Evolutionary conservation across 176 grass and related monocot genomes (phyloP).

Genomic region (Raddia distichophylla): DNA sequence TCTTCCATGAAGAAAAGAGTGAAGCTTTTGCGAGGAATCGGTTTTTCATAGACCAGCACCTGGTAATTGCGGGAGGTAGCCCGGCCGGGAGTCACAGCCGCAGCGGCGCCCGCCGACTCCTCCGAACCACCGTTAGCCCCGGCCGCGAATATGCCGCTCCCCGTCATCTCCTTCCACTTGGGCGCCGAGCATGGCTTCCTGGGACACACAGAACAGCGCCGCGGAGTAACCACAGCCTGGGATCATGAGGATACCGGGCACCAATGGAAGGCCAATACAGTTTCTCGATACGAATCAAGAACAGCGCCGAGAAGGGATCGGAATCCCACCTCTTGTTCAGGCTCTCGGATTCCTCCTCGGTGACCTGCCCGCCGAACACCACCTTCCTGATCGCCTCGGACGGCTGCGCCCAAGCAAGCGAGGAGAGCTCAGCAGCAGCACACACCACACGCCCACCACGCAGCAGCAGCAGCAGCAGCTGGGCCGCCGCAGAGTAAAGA

Average conservation of each 20-base stretch:
- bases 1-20: neutral
- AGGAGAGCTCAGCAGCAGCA: neutral
- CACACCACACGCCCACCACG: neutral
- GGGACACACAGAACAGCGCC: constrained; percentile 8
- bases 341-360: constrained; percentile 88
- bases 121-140: constrained; percentile 44
- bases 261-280: neutral
- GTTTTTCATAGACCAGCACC: constrained; percentile 27
- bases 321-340: constrained; percentile 71
- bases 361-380: constrained; percentile 87
- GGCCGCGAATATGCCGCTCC: constrained; percentile 74
- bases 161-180: constrained; percentile 96
- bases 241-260: neutral
- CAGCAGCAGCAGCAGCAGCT: neutral
- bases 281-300: neutral
- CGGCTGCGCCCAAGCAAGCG: constrained; percentile 55
- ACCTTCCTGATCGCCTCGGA: constrained; percentile 88
- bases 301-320: neutral
- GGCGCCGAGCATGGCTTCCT: constrained; percentile 89
- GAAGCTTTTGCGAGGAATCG: neutral
- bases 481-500: neutral
- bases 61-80: constrained; percentile 61
- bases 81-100: constrained; percentile 40
- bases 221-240: neutral
- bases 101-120: constrained; percentile 32